phyloP scores from a whole-genome alignment of 2,329 filamentous ascomycete species.

The Microdochium nivale region DNA sequence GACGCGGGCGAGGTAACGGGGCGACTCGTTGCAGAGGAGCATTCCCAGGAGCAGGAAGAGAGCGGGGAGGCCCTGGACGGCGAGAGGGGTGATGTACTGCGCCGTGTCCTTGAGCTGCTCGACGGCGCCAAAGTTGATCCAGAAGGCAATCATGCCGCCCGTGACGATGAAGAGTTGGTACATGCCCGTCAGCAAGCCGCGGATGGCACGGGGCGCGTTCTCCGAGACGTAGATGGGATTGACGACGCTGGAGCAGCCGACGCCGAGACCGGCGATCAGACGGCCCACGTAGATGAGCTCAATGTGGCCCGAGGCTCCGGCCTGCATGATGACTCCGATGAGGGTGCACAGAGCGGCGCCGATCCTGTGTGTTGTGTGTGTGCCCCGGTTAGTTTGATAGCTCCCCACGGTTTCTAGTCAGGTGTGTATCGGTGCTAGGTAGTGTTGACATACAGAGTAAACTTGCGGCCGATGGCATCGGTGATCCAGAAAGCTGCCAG shows the following conservation, averaged over 20 bases:
- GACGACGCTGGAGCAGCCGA: constrained; percentile 31
- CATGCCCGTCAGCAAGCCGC: constrained; percentile 32
- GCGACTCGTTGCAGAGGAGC: constrained; percentile 55
- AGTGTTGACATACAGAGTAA: constrained; percentile 25
- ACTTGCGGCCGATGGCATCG: constrained; percentile 44
- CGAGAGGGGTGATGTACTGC: constrained; percentile 50
- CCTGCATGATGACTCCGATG: constrained; percentile 52
- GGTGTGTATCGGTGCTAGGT: no score
- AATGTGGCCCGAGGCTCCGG: constrained; percentile 46
- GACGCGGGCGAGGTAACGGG: constrained; percentile 54
- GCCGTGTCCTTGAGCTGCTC: constrained; percentile 21
- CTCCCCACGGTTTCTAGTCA: no score
- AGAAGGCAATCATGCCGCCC: constrained; percentile 32
- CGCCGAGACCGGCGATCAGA: constrained; percentile 38
- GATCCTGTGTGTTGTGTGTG: constrained; percentile 22
- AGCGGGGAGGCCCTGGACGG: constrained; percentile 55
- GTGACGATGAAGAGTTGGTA: constrained; percentile 38
- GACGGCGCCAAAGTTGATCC: constrained; percentile 42
- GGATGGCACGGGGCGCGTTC: constrained; percentile 33
- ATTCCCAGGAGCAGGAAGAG: constrained; percentile 50
- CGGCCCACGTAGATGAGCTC: constrained; percentile 54
- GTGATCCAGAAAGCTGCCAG: constrained; percentile 40
- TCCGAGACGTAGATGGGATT: constrained; percentile 37
- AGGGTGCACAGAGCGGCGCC: constrained; percentile 44
- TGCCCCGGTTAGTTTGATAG: no score